Evolutionary conservation across 371 early-diverging fungal genomes (phyloP).

Genomic region (Synchytrium microbalum): DNA sequence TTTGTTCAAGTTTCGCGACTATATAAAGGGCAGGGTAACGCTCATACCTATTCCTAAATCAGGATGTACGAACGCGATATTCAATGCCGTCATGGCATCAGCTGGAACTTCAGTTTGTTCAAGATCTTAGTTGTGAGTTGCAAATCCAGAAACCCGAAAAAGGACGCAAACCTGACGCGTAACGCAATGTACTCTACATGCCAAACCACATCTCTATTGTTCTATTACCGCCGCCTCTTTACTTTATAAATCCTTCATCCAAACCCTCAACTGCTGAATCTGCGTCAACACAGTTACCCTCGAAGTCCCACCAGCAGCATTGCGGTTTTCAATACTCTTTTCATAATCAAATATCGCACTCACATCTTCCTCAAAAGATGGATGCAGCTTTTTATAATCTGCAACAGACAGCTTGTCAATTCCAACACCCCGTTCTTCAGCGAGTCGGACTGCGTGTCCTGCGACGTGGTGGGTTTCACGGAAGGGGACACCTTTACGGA

Average conservation of each 20-base stretch:
- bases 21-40: neutral
- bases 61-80: conserved; percentile 79
- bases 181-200: too few relatives aligned
- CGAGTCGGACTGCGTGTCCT: conserved; percentile 87
- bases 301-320: conserved; percentile 84
- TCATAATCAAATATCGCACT: conserved; percentile 76
- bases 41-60: conserved; percentile 74
- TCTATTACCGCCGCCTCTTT: too few relatives aligned
- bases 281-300: conserved; percentile 68
- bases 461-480: conserved; percentile 96
- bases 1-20: too few relatives aligned
- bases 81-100: conserved; percentile 11
- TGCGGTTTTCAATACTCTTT: conserved; percentile 76
- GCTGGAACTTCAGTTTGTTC: too few relatives aligned
- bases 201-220: too few relatives aligned
- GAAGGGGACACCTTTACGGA: conserved; percentile 80
- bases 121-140: too few relatives aligned
- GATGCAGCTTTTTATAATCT: conserved; percentile 75
- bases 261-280: conserved; percentile 60
- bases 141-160: too few relatives aligned
- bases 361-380: conserved; percentile 75
- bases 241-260: too few relatives aligned
- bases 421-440: conserved; percentile 69
- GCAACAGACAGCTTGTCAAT: conserved; percentile 62
- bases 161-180: too few relatives aligned